Evolutionary conservation across 108 stramenopile species (phyloP), one percentile per base, ranked within the genome.

Genomic region (Pelagomonas calceolata): DNA sequence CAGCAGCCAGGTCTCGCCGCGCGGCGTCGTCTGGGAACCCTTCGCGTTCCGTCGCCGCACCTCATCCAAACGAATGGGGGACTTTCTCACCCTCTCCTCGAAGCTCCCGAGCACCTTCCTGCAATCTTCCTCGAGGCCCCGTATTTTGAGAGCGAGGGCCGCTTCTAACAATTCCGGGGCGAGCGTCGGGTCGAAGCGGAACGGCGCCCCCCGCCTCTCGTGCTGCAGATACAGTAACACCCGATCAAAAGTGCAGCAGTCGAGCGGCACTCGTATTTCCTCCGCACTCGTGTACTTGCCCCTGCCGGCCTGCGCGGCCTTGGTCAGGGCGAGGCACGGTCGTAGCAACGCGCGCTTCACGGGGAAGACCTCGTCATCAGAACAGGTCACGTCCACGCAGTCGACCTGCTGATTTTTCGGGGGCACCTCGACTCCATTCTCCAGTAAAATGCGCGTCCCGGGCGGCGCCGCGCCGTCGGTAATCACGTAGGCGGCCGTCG

Each of bases 191-290:
- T 72, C 72, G 34, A 72, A 64, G 65, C 32, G 30, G 66, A 64
- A 72, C 7, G 14, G 14, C 21, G 3, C 14, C 14, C 65, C 65
- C 12, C 63, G 60, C 36, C 30, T 18, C 66, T 72, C 72, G 32
- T 63, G 60, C 72, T 72, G 63, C 32, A 72, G 72, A 44, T 72
- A 72, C 21, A 72, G 60, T 30, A 72, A 30, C 4, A 72, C 72
- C 4, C 63, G 63, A 33, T 72, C 72, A 29, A 72, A 72, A 26
- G 63, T 63, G 39, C 72, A 72, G 66, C 66, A 66, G 66, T 72
- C 72, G 30, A 72, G 66, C 36, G 60, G 30, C 32, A 72, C 72
- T 4, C 31, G 18, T 10, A 72, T 30, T 15, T 72, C 72, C n/a
- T 63, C 29, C 14, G 0, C 34, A 1, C 39, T 17, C 30, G 18